Evolutionary conservation across 371 early-diverging fungal species (phyloP).

Genomic region (Syncephalis fuscata): DNA sequence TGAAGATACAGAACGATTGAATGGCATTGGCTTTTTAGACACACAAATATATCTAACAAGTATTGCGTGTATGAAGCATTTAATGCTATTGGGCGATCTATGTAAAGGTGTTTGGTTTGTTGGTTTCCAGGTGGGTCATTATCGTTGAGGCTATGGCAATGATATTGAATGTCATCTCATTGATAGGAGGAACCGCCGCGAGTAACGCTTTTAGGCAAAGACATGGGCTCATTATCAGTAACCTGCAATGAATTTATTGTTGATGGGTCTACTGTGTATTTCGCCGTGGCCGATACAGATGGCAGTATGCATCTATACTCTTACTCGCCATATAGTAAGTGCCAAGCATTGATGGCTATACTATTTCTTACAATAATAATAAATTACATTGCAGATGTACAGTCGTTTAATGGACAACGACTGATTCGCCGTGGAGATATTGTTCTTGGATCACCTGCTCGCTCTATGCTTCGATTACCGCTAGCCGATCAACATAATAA

Average conservation of each 20-base stretch:
- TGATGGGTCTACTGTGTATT: constrained; percentile 47
- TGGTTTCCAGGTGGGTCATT: constrained; percentile 65
- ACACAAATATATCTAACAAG: constrained; percentile 80
- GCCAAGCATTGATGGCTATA: too few species aligned
- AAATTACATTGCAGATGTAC: constrained; percentile 23
- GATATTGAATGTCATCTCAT: background rate
- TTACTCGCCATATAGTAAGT: constrained; percentile 59
- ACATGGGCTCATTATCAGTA: constrained; percentile 58
- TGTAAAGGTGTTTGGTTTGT: constrained; percentile 84
- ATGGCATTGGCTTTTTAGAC: constrained; percentile 94
- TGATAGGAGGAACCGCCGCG: constrained; percentile 83
- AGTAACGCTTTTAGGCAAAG: constrained; percentile 77
- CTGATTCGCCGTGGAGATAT: constrained; percentile 82
- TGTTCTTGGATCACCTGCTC: constrained; percentile 57
- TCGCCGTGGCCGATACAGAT: constrained; percentile 69
- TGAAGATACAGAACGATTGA: constrained; percentile 74
- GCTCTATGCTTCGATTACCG: constrained; percentile 40
- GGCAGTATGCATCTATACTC: constrained; percentile 67
- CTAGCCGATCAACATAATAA: constrained; percentile 11
- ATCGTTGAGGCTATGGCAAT: background rate
- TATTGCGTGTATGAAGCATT: constrained; percentile 73
- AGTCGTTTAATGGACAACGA: constrained; percentile 76
- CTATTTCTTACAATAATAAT: background rate
- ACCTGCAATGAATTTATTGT: constrained; percentile 57
- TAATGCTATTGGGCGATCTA: constrained; percentile 84